Conservation (phyloP, 2,329 filamentous ascomycete genomes). For the Trichophyton mentagrophytes region DNA sequence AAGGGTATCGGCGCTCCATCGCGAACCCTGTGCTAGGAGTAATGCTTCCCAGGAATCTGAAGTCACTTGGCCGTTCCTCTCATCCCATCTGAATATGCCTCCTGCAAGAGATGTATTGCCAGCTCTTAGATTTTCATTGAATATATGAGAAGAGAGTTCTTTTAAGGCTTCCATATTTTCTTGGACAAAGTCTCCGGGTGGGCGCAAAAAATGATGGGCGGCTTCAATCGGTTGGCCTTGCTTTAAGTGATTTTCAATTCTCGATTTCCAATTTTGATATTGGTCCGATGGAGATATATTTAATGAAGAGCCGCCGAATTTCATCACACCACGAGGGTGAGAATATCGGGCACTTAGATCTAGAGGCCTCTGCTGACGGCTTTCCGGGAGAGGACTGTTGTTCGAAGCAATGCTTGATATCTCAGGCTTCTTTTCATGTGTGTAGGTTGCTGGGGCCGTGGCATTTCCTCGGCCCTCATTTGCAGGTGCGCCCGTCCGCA, state of each 20-base stretch:
- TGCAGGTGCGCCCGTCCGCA: not conserved
- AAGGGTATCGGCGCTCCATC: conserved; percentile 24
- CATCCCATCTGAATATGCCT: conserved; percentile 25
- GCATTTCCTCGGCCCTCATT: not conserved
- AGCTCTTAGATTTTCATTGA: conserved; percentile 26
- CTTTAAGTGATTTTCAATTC: conserved; percentile 16
- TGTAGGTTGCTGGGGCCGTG: not conserved
- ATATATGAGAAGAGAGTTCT: conserved; percentile 22
- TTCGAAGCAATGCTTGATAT: not conserved
- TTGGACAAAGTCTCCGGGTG: conserved; percentile 7
- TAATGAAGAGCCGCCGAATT: not conserved
- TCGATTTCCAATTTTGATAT: not conserved
- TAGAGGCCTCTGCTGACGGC: not conserved
- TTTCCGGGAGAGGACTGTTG: not conserved
- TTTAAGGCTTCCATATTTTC: conserved; percentile 14
- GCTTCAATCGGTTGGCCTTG: conserved; percentile 24
- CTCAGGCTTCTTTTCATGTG: not conserved
- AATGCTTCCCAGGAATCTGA: conserved; percentile 26
- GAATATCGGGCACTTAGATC: not conserved
- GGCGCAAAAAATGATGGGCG: conserved; percentile 24
- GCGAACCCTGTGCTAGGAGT: conserved; percentile 23
- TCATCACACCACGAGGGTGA: not conserved
- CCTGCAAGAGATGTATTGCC: conserved; percentile 29
- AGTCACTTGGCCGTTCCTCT: conserved; percentile 22
- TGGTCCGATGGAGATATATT: not conserved